These are phyloP conservation scores for Harringtonia lauricola DNA, from an alignment of 2,329 filamentous ascomycete species.

Conservation along the genomic window DNA sequence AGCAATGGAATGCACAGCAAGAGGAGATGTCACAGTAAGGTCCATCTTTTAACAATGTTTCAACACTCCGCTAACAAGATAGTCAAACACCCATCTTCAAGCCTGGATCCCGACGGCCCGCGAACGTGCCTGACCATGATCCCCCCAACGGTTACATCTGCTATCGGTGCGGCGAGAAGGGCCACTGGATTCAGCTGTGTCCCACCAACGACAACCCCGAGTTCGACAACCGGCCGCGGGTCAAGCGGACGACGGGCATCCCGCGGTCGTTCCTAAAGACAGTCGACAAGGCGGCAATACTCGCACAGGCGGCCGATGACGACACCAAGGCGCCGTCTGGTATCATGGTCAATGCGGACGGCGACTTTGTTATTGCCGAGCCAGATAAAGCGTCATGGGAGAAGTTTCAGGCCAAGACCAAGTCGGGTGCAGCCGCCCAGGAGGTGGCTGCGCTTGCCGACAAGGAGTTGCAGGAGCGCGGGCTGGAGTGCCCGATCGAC, in stretches of 20 bases:
- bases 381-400: slow-evolving; percentile 95
- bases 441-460: slow-evolving; percentile 66
- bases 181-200: slow-evolving; percentile 98
- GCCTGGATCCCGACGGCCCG: slow-evolving; percentile 51
- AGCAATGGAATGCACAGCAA: slow-evolving; percentile 88
- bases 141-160: slow-evolving; percentile 92
- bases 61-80: slow-evolving; percentile 19
- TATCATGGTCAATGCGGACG: slow-evolving; percentile 95
- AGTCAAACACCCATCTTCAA: slow-evolving; percentile 55
- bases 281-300: slow-evolving; percentile 76
- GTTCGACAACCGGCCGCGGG: slow-evolving; percentile 83
- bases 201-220: slow-evolving; percentile 98
- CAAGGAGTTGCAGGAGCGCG: slow-evolving; percentile 79
- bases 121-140: slow-evolving; percentile 80
- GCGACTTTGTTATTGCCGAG: slow-evolving; percentile 93
- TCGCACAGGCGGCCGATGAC: slow-evolving; percentile 65
- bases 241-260: slow-evolving; percentile 95
- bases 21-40: slow-evolving; percentile 80
- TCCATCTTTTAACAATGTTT: slow-evolving; percentile 14
- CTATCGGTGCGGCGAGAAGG: slow-evolving; percentile 92
- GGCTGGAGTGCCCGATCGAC: slow-evolving; percentile 90
- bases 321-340: slow-evolving; percentile 72
- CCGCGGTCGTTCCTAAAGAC: slow-evolving; percentile 92
- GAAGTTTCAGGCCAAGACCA: slow-evolving; percentile 89
- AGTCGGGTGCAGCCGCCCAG: slow-evolving; percentile 72